phyloP scores from a whole-genome alignment of 2,329 filamentous ascomycete genomes.

The Mollisia scopiformis region DNA sequence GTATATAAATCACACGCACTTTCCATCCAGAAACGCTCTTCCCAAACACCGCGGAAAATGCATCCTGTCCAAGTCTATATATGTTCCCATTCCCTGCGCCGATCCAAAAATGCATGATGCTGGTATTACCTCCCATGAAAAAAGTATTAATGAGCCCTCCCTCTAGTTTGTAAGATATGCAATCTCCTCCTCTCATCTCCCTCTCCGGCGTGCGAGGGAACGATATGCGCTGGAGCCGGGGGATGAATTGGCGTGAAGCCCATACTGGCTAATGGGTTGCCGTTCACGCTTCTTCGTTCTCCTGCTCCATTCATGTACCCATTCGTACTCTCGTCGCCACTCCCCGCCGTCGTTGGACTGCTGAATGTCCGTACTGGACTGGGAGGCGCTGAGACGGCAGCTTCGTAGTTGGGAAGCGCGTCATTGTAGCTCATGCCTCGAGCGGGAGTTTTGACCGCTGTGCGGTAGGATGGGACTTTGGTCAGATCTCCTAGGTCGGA shows the following conservation, averaged over 20 bases:
- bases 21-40: background rate
- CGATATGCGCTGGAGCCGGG: slow-evolving; percentile 16
- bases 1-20: background rate
- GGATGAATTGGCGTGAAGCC: slow-evolving; percentile 34
- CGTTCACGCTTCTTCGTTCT: too few species aligned
- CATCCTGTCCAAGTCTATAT: background rate
- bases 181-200: slow-evolving; percentile 32
- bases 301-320: background rate
- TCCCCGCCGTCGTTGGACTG: slow-evolving; percentile 12
- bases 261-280: slow-evolving; percentile 27
- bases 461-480: slow-evolving; percentile 78
- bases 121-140: background rate
- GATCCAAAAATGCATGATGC: background rate
- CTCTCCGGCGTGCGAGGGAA: slow-evolving; percentile 19
- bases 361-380: slow-evolving; percentile 30
- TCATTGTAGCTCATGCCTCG: slow-evolving; percentile 51
- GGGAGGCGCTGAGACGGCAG: slow-evolving; percentile 57
- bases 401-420: slow-evolving; percentile 68
- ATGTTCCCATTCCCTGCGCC: background rate
- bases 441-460: slow-evolving; percentile 69
- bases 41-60: background rate
- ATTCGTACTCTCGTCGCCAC: background rate
- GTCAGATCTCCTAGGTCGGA: slow-evolving; percentile 66
- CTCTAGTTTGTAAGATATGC: slow-evolving; percentile 31
- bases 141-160: slow-evolving; percentile 21